Evolutionary conservation across 2,329 filamentous ascomycete genomes (phyloP).

Genomic region (Monilinia aucupariae): DNA sequence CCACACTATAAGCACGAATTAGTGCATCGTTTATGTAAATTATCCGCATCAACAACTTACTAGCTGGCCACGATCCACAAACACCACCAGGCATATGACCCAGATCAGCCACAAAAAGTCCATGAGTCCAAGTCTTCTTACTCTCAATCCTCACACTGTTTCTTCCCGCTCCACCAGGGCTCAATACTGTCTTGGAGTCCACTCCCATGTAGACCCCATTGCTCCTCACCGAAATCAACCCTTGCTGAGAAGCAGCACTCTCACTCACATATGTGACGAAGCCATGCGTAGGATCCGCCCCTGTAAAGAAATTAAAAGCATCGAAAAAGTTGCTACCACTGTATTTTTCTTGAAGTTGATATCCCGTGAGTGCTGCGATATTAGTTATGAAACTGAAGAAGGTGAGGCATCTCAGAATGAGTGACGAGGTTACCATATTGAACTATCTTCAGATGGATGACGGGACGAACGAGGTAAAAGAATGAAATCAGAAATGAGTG

Average conservation of each 20-base stretch:
- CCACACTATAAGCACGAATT: slow-evolving; percentile 1
- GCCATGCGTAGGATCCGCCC: slow-evolving; percentile 8
- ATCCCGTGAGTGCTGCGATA: background rate
- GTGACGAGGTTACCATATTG: slow-evolving; percentile 8
- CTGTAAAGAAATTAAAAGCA: slow-evolving; percentile 10
- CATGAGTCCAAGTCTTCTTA: slow-evolving; percentile 55
- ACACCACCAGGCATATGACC: slow-evolving; percentile 60
- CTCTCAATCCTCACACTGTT: slow-evolving; percentile 61
- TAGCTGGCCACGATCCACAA: slow-evolving; percentile 67
- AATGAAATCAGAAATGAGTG: background rate
- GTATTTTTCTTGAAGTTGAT: background rate
- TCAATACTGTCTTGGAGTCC: slow-evolving; percentile 53
- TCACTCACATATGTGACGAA: slow-evolving; percentile 25
- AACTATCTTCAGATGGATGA: background rate
- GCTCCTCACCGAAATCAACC: slow-evolving; percentile 32
- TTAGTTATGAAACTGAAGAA: slow-evolving; percentile 2
- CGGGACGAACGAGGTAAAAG: background rate
- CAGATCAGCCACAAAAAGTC: slow-evolving; percentile 62
- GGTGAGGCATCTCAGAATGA: slow-evolving; percentile 13
- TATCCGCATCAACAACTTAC: slow-evolving; percentile 61
- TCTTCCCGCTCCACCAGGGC: slow-evolving; percentile 26
- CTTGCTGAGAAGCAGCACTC: slow-evolving; percentile 6
- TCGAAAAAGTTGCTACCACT: background rate
- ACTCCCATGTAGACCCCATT: slow-evolving; percentile 59
- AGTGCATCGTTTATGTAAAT: slow-evolving; percentile 25